Evolutionary conservation across 2,329 filamentous ascomycete genomes (phyloP).

Genomic region (Pseudopyricularia cyperi): DNA sequence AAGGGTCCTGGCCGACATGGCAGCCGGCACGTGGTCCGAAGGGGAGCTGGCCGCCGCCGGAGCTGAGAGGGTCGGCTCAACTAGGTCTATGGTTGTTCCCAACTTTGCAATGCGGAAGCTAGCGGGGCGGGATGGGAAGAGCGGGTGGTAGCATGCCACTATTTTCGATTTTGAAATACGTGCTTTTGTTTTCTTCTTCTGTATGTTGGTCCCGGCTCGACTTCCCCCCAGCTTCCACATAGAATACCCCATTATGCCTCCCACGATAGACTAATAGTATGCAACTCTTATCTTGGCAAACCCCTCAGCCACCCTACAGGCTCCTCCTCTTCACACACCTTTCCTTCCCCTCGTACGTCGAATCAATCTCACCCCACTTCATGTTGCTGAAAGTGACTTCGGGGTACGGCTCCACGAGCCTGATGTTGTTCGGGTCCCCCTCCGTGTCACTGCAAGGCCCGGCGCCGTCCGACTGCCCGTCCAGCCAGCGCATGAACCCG

Average conservation of each 20-base stretch:
- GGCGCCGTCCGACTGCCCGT: constrained; percentile 26
- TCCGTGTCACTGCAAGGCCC: constrained; percentile 40
- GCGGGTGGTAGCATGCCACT: no score
- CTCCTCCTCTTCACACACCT: neutral
- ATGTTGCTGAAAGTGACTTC: constrained; percentile 43
- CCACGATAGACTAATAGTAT: no score
- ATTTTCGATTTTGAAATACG: no score
- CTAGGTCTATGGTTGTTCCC: constrained; percentile 19
- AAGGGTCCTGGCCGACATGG: constrained; percentile 28
- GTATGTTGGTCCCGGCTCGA: no score
- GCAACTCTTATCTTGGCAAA: neutral
- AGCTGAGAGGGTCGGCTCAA: constrained; percentile 17
- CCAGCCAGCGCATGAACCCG: constrained; percentile 36
- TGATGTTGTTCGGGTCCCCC: constrained; percentile 35
- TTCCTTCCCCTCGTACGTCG: constrained; percentile 23
- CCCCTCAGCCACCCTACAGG: neutral
- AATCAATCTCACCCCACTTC: constrained; percentile 47
- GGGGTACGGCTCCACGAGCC: constrained; percentile 30
- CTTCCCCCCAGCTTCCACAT: no score
- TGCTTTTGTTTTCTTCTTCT: no score
- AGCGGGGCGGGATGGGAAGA: constrained; percentile 11
- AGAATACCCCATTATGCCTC: no score
- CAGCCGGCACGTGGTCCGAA: constrained; percentile 23
- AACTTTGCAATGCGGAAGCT: constrained; percentile 21
- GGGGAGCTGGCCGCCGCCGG: constrained; percentile 13